These are phyloP conservation scores for Malus hybrid DNA, from an alignment of 331 rosid genomes.

Conservation along the genomic window DNA sequence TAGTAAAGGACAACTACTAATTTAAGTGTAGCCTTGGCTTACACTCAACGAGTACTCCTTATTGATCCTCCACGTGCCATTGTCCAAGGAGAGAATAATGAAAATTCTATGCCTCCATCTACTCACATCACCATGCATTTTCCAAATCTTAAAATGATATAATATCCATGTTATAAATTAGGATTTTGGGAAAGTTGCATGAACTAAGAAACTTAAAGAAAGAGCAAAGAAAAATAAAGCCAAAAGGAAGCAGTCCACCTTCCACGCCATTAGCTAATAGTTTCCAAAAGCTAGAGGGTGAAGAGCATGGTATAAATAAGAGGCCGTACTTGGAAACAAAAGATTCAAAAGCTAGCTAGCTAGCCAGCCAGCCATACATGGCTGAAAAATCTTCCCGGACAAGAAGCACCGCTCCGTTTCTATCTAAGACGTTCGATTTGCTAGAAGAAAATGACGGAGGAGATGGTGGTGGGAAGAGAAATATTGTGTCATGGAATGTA, in stretches of 20 bases:
- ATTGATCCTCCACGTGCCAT: not conserved
- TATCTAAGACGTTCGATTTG: conserved; percentile 67
- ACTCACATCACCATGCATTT: not conserved
- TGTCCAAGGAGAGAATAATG: not conserved
- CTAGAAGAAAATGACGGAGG: conserved; percentile 34
- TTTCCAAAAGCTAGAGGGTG: conserved; percentile 4
- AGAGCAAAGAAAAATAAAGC: not conserved
- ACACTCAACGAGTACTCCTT: too few relatives aligned
- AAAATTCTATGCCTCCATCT: conserved; percentile 12
- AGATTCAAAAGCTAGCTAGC: not conserved
- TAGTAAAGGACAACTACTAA: too few relatives aligned
- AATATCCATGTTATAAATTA: too few relatives aligned
- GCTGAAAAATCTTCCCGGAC: conserved; percentile 11
- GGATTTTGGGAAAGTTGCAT: not conserved
- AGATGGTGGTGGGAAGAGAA: not conserved
- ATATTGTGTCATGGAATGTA: conserved; percentile 65
- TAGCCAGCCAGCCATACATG: conserved; percentile 1
- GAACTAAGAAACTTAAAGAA: not conserved
- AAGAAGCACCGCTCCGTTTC: conserved; percentile 58
- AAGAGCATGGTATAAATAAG: not conserved
- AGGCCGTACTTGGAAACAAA: not conserved
- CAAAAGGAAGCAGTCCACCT: conserved; percentile 7
- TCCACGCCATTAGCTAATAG: conserved; percentile 17
- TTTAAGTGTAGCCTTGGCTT: too few relatives aligned
- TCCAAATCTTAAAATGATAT: too few relatives aligned